These are phyloP conservation scores for Pseudocercospora fuligena DNA, from an alignment of 2,329 filamentous ascomycete genomes.

Conservation along the genomic window DNA sequence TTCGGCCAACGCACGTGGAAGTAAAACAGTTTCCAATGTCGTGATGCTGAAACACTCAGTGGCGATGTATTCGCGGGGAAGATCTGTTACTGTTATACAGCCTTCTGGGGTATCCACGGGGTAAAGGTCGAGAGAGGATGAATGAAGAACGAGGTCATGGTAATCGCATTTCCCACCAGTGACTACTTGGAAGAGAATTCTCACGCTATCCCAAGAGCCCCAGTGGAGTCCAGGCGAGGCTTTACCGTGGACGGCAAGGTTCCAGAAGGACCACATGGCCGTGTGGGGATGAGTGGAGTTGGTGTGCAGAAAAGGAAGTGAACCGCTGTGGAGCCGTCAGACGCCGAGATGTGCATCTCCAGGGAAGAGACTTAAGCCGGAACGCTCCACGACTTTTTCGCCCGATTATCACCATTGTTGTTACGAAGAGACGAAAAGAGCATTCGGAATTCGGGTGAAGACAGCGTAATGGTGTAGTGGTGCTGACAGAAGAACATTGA, in stretches of 20 bases:
- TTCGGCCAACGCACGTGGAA: conserved; percentile 15
- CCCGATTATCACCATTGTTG: neutral
- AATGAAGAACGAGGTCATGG: conserved; percentile 20
- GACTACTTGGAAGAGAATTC: conserved; percentile 27
- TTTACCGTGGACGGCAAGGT: conserved; percentile 13
- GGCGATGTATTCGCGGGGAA: conserved; percentile 7
- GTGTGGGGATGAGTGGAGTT: conserved; percentile 7
- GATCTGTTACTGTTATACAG: conserved; percentile 5
- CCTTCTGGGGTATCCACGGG: conserved; percentile 3
- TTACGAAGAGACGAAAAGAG: neutral
- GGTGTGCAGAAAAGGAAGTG: conserved; percentile 1
- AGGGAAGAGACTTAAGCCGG: conserved; percentile 13
- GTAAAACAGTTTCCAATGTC: neutral
- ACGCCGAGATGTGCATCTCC: conserved; percentile 7
- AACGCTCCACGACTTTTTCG: neutral
- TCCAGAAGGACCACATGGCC: conserved; percentile 12
- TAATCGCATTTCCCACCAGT: conserved; percentile 1
- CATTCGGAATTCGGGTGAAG: neutral
- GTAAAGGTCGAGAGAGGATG: conserved; percentile 18
- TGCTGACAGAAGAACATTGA: conserved; percentile 4
- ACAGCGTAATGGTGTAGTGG: neutral
- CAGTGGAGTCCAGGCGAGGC: neutral
- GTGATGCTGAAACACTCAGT: neutral
- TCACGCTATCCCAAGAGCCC: conserved; percentile 16
- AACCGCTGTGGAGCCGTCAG: conserved; percentile 12